Base-by-base conservation (phyloP, 2,329 filamentous ascomycete species). In the Aschersonia sp. region DNA sequence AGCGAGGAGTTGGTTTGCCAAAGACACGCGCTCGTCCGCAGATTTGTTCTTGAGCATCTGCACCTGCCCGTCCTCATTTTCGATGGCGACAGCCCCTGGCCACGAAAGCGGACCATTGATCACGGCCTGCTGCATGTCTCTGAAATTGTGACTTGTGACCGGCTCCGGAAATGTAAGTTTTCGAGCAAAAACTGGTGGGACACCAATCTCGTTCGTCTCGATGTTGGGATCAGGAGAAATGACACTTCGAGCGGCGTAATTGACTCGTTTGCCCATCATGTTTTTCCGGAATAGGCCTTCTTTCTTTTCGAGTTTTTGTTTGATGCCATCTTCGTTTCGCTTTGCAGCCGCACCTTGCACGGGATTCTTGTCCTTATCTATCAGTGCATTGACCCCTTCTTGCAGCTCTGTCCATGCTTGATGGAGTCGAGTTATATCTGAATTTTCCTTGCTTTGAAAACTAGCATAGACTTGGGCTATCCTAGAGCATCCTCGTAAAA, bases 221-320 rank as follows among this genome's bases (percentile, higher is more conserved):
- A 98, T 95, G 60, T 97, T 98, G 3, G 92, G 92, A 61, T 98
- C 92, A 0, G 92, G 92, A 8, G 90, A 97, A 57, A 98, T 98
- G 63, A 98, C 92, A 75, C 86, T 94, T 63, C 92, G 84, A 39
- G 92, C 92, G 45, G 92, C 92, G 63, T 92, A 97, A 65, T 98
- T 97, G 68, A 98, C 92, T 71, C 92, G 88, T 73, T 98, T 98
- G 51, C 92, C 92, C 92, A 98, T 98, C 92, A 98, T 97, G 67
- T 98, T 96, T 72, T 95, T 97, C 57, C 92, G 78, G 72, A 98
- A 98, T 32, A 98, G 74, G 54, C 92, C 92, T 61, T 98, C 94
- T 68, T 98, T 98, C 73, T 98, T 98, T 68, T 98, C 92, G 31
- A 98, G 75, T 60, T 89, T 85, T 62, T 98, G 92, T 68, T 98